Conservation (phyloP, 2,329 filamentous ascomycete genomes). For the Fusarium sp. region DNA sequence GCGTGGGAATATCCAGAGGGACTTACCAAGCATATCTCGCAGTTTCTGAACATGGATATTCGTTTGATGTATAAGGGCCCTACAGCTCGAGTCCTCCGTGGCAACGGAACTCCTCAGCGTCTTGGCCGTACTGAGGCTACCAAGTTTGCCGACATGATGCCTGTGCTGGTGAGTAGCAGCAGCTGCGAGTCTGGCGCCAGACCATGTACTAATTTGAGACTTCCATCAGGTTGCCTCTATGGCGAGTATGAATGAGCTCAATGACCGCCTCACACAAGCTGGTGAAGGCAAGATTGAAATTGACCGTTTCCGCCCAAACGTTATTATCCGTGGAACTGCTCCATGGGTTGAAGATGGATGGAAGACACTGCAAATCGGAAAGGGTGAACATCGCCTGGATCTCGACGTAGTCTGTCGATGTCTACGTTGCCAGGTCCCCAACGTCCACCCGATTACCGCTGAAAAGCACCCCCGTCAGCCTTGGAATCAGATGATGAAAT, state of each 20-base stretch:
- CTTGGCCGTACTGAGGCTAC: constrained; percentile 67
- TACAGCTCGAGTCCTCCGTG: constrained; percentile 64
- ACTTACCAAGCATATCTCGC: constrained; percentile 66
- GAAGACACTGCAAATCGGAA: constrained; percentile 67
- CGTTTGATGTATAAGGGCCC: constrained; percentile 73
- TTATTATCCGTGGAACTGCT: constrained; percentile 67
- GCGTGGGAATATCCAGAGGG: constrained; percentile 65
- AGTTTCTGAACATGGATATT: constrained; percentile 68
- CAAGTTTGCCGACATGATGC: constrained; percentile 67
- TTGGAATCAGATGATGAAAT: constrained; percentile 73
- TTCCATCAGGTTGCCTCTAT: constrained; percentile 67
- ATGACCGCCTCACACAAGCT: constrained; percentile 60
- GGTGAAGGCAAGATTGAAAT: constrained; percentile 65
- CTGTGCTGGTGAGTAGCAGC: constrained; percentile 32
- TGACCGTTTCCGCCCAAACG: constrained; percentile 74
- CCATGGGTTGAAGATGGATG: constrained; percentile 75
- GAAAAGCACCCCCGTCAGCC: constrained; percentile 70
- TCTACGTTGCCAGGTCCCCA: constrained; percentile 72
- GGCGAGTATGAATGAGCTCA: constrained; percentile 69
- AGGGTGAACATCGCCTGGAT: constrained; percentile 50
- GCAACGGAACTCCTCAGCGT: constrained; percentile 66
- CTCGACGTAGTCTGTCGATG: constrained; percentile 72
- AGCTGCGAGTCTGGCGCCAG: constrained; percentile 52
- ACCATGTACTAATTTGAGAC: constrained; percentile 69
- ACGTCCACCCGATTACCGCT: constrained; percentile 73